A percentile compares a stretch with the other conserved stretches of the same genome.
Evolutionary conservation across 2,329 filamentous ascomycete species (phyloP).

Genomic region (Tympanopsis confertula): DNA sequence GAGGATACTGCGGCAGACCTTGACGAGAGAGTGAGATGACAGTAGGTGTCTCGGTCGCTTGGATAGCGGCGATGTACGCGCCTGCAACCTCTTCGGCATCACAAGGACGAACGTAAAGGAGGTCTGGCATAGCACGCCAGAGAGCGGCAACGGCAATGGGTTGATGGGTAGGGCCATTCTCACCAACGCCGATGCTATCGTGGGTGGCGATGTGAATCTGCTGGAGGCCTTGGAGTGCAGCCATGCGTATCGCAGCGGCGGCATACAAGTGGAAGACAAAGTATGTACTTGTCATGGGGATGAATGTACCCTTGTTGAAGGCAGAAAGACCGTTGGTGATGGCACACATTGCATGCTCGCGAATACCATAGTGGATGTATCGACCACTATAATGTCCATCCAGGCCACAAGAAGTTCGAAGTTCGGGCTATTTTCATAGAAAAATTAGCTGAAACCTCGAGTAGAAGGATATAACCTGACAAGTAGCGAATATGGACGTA

Average conservation of each 20-base stretch:
- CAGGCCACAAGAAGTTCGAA: slow-evolving; percentile 84
- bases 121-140: slow-evolving; percentile 97
- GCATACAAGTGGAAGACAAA: slow-evolving; percentile 99
- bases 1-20: slow-evolving; percentile 95
- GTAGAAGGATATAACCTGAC: slow-evolving; percentile 96
- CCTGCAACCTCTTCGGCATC: slow-evolving; percentile 97
- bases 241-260: slow-evolving; percentile 87
- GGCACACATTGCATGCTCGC: slow-evolving; percentile 83
- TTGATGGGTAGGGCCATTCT: slow-evolving; percentile 97
- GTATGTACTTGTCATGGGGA: slow-evolving; percentile 93
- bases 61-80: slow-evolving; percentile 91
- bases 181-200: slow-evolving; percentile 97
- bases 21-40: slow-evolving; percentile 93
- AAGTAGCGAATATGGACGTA: slow-evolving; percentile 93
- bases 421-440: slow-evolving; percentile 47
- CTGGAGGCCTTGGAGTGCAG: slow-evolving; percentile 79
- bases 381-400: slow-evolving; percentile 80
- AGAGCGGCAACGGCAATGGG: slow-evolving; percentile 96
- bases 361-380: slow-evolving; percentile 85
- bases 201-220: slow-evolving; percentile 94
- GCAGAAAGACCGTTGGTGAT: slow-evolving; percentile 91
- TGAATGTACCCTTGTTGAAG: slow-evolving; percentile 71
- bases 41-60: slow-evolving; percentile 77
- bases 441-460: slow-evolving; percentile 61
- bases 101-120: slow-evolving; percentile 97